Percentiles rank a stretch among this genome's conserved stretches.
These are phyloP conservation scores for Lasiodiplodia citricola DNA, from an alignment of 2,329 filamentous ascomycete genomes.

Conservation along the genomic window DNA sequence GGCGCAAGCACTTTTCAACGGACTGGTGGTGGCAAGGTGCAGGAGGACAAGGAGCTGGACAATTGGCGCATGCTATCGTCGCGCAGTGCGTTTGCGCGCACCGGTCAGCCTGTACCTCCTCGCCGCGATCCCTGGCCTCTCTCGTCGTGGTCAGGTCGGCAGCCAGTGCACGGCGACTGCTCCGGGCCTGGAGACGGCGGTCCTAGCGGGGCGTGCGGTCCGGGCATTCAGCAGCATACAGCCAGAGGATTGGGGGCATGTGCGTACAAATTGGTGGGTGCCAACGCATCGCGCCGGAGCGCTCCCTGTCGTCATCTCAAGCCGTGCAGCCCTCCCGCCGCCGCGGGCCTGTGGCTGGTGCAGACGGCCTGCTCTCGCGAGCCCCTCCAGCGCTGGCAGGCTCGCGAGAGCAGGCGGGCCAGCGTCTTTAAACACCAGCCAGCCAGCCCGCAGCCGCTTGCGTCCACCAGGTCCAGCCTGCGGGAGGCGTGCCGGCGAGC, in stretches of 20 bases:
- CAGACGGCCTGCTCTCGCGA: background rate
- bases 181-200: conserved; percentile 23
- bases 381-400: background rate
- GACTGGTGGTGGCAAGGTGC: conserved; percentile 16
- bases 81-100: conserved; percentile 19
- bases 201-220: conserved; percentile 21
- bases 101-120: conserved; percentile 23
- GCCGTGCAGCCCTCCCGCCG: conserved; percentile 20
- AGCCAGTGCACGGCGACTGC: conserved; percentile 23
- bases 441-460: conserved; percentile 4
- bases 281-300: conserved; percentile 23
- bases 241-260: conserved; percentile 16
- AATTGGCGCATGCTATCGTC: conserved; percentile 15
- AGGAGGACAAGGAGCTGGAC: conserved; percentile 16
- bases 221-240: conserved; percentile 20
- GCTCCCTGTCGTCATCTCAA: conserved; percentile 23
- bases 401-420: background rate
- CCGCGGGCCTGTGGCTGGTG: conserved; percentile 17
- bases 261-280: conserved; percentile 23
- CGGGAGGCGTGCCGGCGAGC: conserved; percentile 9
- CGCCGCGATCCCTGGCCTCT: conserved; percentile 23
- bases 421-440: conserved; percentile 20
- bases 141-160: conserved; percentile 21
- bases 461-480: background rate
- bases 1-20: background rate